Conservation (phyloP, 352 stramenopile genomes). For the Globisporangium nagaii region DNA sequence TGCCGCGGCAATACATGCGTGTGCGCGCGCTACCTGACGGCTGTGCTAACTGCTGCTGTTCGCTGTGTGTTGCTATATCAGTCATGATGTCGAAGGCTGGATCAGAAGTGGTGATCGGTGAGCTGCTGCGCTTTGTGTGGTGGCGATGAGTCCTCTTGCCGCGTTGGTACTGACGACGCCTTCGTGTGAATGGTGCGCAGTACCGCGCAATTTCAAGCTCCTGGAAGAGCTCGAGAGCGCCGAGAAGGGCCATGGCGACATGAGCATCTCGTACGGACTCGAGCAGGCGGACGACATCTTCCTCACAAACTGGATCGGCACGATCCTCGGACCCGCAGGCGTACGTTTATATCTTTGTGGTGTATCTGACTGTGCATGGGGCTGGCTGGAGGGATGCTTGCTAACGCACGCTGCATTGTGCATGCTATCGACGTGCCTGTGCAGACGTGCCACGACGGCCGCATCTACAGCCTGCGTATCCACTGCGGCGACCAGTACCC, state of each 20-base stretch:
- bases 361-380: background rate
- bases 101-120: slow-evolving; percentile 77
- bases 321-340: slow-evolving; percentile 94
- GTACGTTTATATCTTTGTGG: slow-evolving; percentile 49
- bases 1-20: no score
- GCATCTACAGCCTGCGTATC: slow-evolving; percentile 95
- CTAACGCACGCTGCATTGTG: background rate
- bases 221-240: slow-evolving; percentile 90
- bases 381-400: background rate
- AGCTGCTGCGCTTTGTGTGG: background rate
- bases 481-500: slow-evolving; percentile 94
- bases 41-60: background rate
- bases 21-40: no score
- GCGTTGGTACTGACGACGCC: no score
- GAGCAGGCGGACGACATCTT: slow-evolving; percentile 97
- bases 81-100: slow-evolving; percentile 63
- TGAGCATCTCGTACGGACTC: slow-evolving; percentile 94
- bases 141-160: no score
- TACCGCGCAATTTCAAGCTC: slow-evolving; percentile 93
- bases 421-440: background rate
- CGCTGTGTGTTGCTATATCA: background rate
- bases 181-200: slow-evolving; percentile 14
- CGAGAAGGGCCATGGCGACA: slow-evolving; percentile 91
- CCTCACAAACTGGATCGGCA: slow-evolving; percentile 97
- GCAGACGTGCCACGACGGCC: slow-evolving; percentile 93